Base-by-base conservation (phyloP, 345 rosid species). In the Punica granatum region DNA sequence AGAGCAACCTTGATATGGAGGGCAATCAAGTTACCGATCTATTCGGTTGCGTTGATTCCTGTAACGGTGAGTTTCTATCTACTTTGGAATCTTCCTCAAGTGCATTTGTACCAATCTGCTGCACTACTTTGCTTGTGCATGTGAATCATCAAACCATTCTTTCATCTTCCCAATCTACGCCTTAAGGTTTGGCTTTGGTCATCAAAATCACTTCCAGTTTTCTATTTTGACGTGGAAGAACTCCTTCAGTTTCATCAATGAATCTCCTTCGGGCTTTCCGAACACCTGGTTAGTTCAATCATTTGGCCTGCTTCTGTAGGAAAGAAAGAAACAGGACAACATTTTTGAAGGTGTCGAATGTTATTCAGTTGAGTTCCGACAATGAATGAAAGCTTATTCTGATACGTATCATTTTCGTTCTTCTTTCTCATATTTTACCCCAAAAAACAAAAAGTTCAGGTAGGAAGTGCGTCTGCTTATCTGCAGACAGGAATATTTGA, bases 11-110 rank as follows among this genome's bases (percentile, higher is more conserved):
- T 90, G 82, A 86, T 92, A 77, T 92, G 97, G 98, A 88, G 98
- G 71, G 96, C 98, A 71, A 66, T 88, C 65, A 90, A 92, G 74
- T 75, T 92, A 65, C 96, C 97, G 7, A 83, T 90, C 70, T 92
- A 88, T 75, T 87, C 88, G 34, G 94, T 92, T 41, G 98, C 96
- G 67, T 78, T 90, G 68, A 69, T 90, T 84, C 98, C 97, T 77
- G 88, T 90, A 23, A 86, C 92, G 0, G 98, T 90, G 78, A 81
- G 92, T 76, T 73, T 35, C 60, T 64, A 67, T 11, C 0, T 11
- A 1, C 12, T 36, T 26, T 5, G 41, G 41, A 37, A 37, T 37
- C 11, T 37, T 4, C 5, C 5, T 37, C 6, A 37, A 37, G 11
- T 37, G 41, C 41, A 37, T 37, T 37, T 37, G 41, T 37, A 37